These are phyloP conservation scores for Saccharomycopsis guyanensis DNA, from an alignment of 805 yeast species.

Conservation along the genomic window DNA sequence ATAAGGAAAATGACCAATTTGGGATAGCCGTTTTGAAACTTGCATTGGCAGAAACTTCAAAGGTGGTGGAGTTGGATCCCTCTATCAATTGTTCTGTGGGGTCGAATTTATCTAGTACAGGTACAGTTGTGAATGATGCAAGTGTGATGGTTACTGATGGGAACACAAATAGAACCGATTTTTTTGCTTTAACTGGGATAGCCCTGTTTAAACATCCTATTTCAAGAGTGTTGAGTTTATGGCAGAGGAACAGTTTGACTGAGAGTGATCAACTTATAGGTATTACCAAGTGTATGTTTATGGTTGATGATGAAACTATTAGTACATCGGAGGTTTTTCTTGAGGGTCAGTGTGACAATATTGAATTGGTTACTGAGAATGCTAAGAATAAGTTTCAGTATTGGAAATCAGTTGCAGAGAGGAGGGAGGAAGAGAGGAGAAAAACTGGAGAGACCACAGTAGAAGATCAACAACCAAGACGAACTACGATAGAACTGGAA, in stretches of 20 bases:
- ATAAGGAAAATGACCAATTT: no score
- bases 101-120: conserved; percentile 30
- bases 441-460: neutral
- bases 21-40: neutral
- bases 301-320: conserved; percentile 14
- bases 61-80: conserved; percentile 8
- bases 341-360: conserved; percentile 28
- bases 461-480: no score
- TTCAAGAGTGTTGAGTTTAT: conserved; percentile 15
- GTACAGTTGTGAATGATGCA: conserved; percentile 34
- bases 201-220: conserved; percentile 12
- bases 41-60: neutral
- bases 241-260: conserved; percentile 3
- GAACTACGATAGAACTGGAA: no score
- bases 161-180: neutral
- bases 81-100: conserved; percentile 24
- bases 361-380: conserved; percentile 24
- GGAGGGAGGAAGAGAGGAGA: neutral
- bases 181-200: conserved; percentile 18
- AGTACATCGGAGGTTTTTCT: conserved; percentile 11
- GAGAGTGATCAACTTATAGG: neutral
- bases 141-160: conserved; percentile 24
- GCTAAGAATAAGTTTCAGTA: neutral
- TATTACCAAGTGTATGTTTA: conserved; percentile 12
- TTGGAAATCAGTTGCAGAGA: conserved; percentile 5